These are phyloP conservation scores for Termitomyces titanicus DNA, from an alignment of 768 basidiomycete genomes.

Conservation along the genomic window DNA sequence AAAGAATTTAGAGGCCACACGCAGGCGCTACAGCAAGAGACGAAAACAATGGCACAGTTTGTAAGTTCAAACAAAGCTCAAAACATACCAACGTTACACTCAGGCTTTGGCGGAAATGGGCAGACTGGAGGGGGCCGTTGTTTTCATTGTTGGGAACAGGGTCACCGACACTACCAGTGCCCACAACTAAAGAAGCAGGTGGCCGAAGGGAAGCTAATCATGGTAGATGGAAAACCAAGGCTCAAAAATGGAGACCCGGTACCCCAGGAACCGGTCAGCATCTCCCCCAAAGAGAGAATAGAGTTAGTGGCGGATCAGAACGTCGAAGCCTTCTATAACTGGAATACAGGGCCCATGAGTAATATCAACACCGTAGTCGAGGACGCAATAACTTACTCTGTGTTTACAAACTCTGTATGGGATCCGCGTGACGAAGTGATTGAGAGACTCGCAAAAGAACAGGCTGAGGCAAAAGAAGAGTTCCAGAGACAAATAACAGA, in stretches of 20 bases:
- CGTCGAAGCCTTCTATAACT: background rate
- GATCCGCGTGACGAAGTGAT: too few relatives aligned
- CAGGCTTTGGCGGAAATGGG: background rate
- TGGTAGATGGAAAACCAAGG: background rate
- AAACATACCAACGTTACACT: background rate
- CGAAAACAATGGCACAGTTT: background rate
- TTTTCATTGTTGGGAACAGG: background rate
- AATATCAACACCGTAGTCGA: too few relatives aligned
- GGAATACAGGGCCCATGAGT: background rate
- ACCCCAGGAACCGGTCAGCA: background rate
- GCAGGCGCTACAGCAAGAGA: background rate
- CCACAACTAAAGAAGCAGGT: background rate
- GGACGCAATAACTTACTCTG: too few relatives aligned
- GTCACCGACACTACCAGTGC: background rate
- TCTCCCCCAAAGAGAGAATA: background rate
- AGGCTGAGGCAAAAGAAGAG: too few relatives aligned
- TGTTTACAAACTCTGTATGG: too few relatives aligned
- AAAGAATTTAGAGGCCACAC: background rate
- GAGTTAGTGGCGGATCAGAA: background rate
- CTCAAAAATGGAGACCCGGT: background rate
- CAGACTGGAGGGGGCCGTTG: background rate
- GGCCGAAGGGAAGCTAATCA: background rate
- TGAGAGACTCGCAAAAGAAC: too few relatives aligned
- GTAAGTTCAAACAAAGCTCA: background rate
- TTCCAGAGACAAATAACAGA: too few relatives aligned